Evolutionary conservation across 1,284 basidiomycete genomes (phyloP), one percentile per base, ranked within the genome.

Genomic region (Earliella scabrosa): DNA sequence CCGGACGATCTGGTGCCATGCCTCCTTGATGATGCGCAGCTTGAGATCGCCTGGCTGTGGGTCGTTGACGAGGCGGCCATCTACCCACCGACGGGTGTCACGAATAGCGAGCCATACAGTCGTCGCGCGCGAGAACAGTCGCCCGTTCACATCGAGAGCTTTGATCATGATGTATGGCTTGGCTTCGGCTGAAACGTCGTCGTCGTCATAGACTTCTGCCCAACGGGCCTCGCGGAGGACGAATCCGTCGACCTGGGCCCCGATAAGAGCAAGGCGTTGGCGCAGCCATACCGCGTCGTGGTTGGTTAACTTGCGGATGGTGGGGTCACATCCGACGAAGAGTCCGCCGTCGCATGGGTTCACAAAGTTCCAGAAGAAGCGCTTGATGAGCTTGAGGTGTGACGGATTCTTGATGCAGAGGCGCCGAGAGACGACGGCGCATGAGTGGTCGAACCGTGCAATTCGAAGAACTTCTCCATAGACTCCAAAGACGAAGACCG

Each of bases 1-100:
- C 0, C 52, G 32, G 1, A 50, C 23, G 11, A 52, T 11, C 46
- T 55, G 52, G 3, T 54, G 50, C 60, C 63, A 60, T 1, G 60
- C 44, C 11, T 64, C 63, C 48, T 64, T 64, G 50, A 64, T 32
- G 29, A 56, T 27, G 2, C 35, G 36, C 13, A 54, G 41, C 23
- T 40, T 21, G 1, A 47, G 32, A 9, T 38, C 47, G 2, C 38
- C 27, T 10, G 1, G 3, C 4, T 50, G n/a, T 24, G 29, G 27
- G 16, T 4, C 21, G 18, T 46, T 36, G 20, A 41, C 10, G 20
- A 32, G 27, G 9, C 21, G 8, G 16, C 24, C 18, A 13, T 41
- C 26, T 7, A 23, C 39, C 4, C 5, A 9, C 4, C 4, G 0
- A 11, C 51, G 56, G 9, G 43, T 45, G 21, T 59, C 54, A 21